phyloP scores from a whole-genome alignment of 225 moss, liverwort and hornwort genomes.

The Rhytidiadelphus loreus region DNA sequence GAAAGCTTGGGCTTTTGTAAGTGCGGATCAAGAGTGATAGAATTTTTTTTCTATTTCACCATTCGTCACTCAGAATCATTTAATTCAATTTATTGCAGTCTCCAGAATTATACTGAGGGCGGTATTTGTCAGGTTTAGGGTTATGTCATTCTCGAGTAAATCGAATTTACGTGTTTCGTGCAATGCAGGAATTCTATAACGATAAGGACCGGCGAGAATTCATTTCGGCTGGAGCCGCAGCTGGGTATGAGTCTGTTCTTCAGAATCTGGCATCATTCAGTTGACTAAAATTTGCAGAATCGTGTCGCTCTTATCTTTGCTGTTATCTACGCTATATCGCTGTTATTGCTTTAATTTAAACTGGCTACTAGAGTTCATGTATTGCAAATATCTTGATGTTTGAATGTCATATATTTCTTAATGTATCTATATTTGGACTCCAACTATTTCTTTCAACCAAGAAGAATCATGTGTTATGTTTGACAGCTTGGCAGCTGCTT shows the following conservation, averaged over 20 bases:
- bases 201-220: conserved; percentile 77
- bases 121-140: not conserved
- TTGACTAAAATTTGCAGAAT: not conserved
- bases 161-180: not conserved
- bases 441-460: not conserved
- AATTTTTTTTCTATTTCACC: not conserved
- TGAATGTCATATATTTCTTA: not conserved
- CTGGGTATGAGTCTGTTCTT: conserved; percentile 28
- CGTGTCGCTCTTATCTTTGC: not conserved
- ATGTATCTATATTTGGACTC: not conserved
- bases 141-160: not conserved
- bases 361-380: not conserved
- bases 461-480: not conserved
- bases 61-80: not conserved
- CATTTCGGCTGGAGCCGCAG: conserved; percentile 76
- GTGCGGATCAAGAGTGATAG: not conserved
- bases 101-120: not conserved
- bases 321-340: not conserved
- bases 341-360: not conserved
- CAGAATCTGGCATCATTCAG: not conserved
- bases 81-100: not conserved
- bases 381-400: not conserved
- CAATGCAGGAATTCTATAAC: conserved; percentile 50
- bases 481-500: conserved; percentile 68
- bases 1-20: conserved; percentile 34